Percentiles rank a stretch among this genome's conserved stretches.
phyloP scores from a whole-genome alignment of 176 grass and related monocot species.

The Tillandsia leiboldiana region DNA sequence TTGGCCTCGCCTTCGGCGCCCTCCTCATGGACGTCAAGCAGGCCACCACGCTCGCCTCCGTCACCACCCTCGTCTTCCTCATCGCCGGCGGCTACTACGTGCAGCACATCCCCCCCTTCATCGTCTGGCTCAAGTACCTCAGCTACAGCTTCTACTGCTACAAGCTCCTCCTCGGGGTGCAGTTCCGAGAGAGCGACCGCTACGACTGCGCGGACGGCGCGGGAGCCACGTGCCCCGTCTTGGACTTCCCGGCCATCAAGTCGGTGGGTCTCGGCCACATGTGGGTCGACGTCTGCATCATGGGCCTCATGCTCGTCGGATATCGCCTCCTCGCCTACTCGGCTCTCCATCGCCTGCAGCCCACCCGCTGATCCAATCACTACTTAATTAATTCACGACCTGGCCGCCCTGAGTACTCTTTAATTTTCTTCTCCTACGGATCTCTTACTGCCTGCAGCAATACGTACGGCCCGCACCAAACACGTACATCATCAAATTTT shows the following conservation, averaged over 20 bases:
- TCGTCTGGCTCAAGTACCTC: slow-evolving; percentile 78
- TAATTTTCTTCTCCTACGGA: no score
- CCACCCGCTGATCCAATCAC: slow-evolving; percentile 26
- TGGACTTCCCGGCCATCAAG: slow-evolving; percentile 79
- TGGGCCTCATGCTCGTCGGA: slow-evolving; percentile 74
- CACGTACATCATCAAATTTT: no score
- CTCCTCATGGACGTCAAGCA: slow-evolving; percentile 98
- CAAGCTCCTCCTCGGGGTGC: slow-evolving; percentile 70
- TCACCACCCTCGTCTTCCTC: slow-evolving; percentile 95
- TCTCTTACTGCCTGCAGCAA: no score
- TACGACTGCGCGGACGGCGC: slow-evolving; percentile 46
- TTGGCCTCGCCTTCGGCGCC: slow-evolving; percentile 81
- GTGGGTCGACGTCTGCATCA: slow-evolving; percentile 89
- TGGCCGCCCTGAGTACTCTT: no score
- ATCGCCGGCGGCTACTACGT: slow-evolving; percentile 98
- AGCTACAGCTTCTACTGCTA: slow-evolving; percentile 99
- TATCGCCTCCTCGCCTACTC: slow-evolving; percentile 87
- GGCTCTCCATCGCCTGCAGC: slow-evolving; percentile 59
- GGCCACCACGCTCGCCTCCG: slow-evolving; percentile 86
- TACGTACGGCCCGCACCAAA: no score
- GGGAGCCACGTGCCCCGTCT: slow-evolving; percentile 40
- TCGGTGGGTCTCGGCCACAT: slow-evolving; percentile 62
- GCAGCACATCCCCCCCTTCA: slow-evolving; percentile 82
- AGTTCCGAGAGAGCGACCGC: slow-evolving; percentile 41
- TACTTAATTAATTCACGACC: neutral